Evolutionary conservation across 768 basidiomycete species (phyloP).

Genomic region (Nevesoporus exiguus): DNA sequence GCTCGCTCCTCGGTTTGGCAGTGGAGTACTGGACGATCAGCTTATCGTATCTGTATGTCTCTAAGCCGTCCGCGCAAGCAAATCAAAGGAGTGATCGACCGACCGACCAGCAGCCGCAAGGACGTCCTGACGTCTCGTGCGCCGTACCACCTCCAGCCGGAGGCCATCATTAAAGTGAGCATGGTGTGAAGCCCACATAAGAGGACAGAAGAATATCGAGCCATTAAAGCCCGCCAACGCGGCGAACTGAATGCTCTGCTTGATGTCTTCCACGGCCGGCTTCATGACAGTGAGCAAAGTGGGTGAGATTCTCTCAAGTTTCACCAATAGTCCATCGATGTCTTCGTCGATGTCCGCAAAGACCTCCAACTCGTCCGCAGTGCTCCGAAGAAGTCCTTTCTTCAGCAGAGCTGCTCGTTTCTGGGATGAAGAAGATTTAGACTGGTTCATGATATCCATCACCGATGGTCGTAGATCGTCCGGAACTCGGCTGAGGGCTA

Average conservation of each 20-base stretch:
- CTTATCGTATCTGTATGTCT: slow-evolving; percentile 59
- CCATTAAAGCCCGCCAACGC: slow-evolving; percentile 57
- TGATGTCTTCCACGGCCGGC: slow-evolving; percentile 58
- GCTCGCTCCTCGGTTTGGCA: slow-evolving; percentile 49
- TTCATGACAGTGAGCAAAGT: slow-evolving; percentile 46
- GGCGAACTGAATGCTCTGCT: slow-evolving; percentile 58
- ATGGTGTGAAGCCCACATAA: slow-evolving; percentile 68
- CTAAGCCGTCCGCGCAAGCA: not conserved
- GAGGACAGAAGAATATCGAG: slow-evolving; percentile 64
- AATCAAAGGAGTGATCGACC: slow-evolving; percentile 10
- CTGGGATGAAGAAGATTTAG: slow-evolving; percentile 62
- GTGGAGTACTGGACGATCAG: slow-evolving; percentile 60
- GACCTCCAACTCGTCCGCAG: slow-evolving; percentile 72
- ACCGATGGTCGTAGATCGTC: slow-evolving; percentile 52
- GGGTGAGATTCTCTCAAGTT: slow-evolving; percentile 60
- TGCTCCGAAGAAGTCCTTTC: slow-evolving; percentile 62
- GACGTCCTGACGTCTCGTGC: slow-evolving; percentile 62
- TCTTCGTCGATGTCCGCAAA: slow-evolving; percentile 64
- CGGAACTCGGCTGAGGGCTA: slow-evolving; percentile 60
- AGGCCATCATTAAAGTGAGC: slow-evolving; percentile 70
- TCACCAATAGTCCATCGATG: slow-evolving; percentile 51
- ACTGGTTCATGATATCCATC: slow-evolving; percentile 60
- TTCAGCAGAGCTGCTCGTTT: slow-evolving; percentile 68
- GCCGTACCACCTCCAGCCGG: slow-evolving; percentile 69
- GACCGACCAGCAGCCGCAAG: slow-evolving; percentile 83